Evolutionary conservation across 2,329 filamentous ascomycete species (phyloP).

Genomic region (Phialocephala subalpina): DNA sequence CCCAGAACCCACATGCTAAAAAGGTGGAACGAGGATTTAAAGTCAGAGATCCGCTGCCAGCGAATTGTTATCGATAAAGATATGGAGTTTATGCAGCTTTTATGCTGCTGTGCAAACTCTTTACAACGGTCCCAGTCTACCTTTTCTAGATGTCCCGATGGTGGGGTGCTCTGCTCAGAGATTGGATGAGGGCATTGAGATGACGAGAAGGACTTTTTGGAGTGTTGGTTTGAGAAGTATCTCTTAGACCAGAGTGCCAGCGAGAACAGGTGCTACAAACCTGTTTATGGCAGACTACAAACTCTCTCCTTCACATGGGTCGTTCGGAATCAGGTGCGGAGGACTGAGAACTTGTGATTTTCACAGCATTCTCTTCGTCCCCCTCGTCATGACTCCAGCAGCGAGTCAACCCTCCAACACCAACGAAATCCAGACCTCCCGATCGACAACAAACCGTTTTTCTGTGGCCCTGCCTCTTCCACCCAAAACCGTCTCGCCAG

Average conservation of each 20-base stretch:
- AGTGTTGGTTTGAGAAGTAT: background rate
- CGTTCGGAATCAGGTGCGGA: too few species aligned
- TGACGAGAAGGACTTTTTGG: background rate
- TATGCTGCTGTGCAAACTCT: constrained; percentile 20
- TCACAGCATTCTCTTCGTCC: background rate
- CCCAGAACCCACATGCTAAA: constrained; percentile 20
- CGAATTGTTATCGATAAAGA: constrained; percentile 5
- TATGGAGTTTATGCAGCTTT: constrained; percentile 9
- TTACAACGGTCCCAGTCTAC: background rate
- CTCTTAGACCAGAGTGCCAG: background rate
- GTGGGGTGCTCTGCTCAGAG: constrained; percentile 6
- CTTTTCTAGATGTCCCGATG: constrained; percentile 1
- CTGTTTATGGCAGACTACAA: constrained; percentile 4
- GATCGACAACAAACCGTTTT: constrained; percentile 11
- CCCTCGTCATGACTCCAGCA: too few species aligned
- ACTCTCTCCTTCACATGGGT: background rate
- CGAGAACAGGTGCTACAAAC: background rate
- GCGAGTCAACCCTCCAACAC: too few species aligned
- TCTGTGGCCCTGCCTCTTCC: background rate
- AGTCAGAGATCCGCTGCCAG: background rate
- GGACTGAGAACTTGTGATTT: background rate
- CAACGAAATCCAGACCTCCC: background rate
- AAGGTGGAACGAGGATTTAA: constrained; percentile 14
- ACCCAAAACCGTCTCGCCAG: background rate
- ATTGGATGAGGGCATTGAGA: constrained; percentile 9